Percentiles rank a stretch among this genome's conserved stretches.
Evolutionary conservation across 306 rosid species (phyloP).

Genomic region (Malus sylvestris): DNA sequence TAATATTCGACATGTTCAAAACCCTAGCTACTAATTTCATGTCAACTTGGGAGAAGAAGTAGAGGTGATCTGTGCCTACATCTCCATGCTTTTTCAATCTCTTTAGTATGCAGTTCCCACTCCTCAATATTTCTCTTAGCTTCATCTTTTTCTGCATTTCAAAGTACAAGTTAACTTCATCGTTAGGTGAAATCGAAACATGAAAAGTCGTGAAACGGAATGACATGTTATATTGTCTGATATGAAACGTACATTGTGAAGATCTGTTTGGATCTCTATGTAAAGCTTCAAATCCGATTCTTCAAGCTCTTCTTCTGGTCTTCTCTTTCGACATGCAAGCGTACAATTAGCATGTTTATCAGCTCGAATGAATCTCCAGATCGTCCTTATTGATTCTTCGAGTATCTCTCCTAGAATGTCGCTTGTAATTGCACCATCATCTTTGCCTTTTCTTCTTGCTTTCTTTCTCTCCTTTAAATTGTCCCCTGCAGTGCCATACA

Average conservation of each 20-base stretch:
- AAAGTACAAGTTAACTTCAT: not conserved
- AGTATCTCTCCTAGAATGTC: conserved; percentile 52
- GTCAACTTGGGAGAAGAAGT: conserved; percentile 82
- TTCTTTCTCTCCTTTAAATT: conserved; percentile 40
- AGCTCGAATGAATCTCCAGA: conserved; percentile 66
- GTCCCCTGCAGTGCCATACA: conserved; percentile 44
- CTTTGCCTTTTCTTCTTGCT: conserved; percentile 28
- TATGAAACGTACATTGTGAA: conserved; percentile 49
- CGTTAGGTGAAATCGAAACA: not conserved
- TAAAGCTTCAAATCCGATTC: conserved; percentile 62
- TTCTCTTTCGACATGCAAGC: conserved; percentile 21
- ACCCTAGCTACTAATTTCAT: conserved; percentile 82
- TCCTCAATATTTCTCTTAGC: conserved; percentile 46
- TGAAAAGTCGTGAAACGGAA: not conserved
- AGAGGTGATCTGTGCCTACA: conserved; percentile 47
- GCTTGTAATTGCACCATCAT: conserved; percentile 39
- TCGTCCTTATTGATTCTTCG: conserved; percentile 73
- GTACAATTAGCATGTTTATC: conserved; percentile 47
- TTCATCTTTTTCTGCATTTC: conserved; percentile 67
- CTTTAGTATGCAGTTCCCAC: conserved; percentile 74
- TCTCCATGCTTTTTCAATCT: conserved; percentile 48
- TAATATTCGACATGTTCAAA: conserved; percentile 69
- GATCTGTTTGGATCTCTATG: conserved; percentile 39
- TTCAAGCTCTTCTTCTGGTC: conserved; percentile 36
- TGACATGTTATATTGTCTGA: not conserved